These are phyloP conservation scores for Exophiala sp. DNA, from an alignment of 2,329 filamentous ascomycete genomes.

Conservation along the genomic window DNA sequence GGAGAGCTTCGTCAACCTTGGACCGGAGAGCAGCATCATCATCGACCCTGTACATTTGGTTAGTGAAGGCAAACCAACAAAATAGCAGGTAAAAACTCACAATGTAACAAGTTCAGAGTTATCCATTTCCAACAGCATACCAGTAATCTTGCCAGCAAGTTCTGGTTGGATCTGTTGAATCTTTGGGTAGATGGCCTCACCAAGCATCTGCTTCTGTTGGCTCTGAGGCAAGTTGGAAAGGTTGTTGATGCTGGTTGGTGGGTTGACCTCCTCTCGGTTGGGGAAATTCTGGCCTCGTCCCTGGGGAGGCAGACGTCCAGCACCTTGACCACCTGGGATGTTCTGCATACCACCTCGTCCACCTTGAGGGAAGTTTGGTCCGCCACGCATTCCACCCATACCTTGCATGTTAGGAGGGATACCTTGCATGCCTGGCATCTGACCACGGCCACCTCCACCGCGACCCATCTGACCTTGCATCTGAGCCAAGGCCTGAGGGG, in stretches of 20 bases:
- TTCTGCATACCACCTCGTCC: slow-evolving; percentile 41
- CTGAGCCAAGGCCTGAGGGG: slow-evolving; percentile 42
- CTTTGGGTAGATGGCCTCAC: slow-evolving; percentile 97
- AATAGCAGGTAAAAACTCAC: slow-evolving; percentile 58
- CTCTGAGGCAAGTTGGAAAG: slow-evolving; percentile 53
- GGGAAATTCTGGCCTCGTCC: slow-evolving; percentile 35
- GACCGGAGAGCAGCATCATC: slow-evolving; percentile 81
- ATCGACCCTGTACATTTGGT: slow-evolving; percentile 59
- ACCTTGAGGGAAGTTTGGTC: slow-evolving; percentile 41
- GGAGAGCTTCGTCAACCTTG: slow-evolving; percentile 97
- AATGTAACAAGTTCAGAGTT: slow-evolving; percentile 88
- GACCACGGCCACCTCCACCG: slow-evolving; percentile 64
- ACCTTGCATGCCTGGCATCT: slow-evolving; percentile 61
- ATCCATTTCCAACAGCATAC: slow-evolving; percentile 99
- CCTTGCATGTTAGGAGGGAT: slow-evolving; percentile 66
- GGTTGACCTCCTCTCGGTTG: slow-evolving; percentile 34
- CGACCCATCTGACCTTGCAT: slow-evolving; percentile 68
- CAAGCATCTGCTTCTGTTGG: slow-evolving; percentile 98
- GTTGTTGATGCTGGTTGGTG: slow-evolving; percentile 46
- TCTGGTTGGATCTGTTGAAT: slow-evolving; percentile 91
- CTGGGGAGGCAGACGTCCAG: slow-evolving; percentile 35
- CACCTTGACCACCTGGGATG: slow-evolving; percentile 36
- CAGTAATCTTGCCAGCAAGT: slow-evolving; percentile 97
- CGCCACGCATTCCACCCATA: slow-evolving; percentile 43
- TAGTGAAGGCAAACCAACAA: slow-evolving; percentile 20